Evolutionary conservation across 768 basidiomycete genomes (phyloP), one percentile per base, ranked within the genome.

Genomic region (Amanita subjunquillea): DNA sequence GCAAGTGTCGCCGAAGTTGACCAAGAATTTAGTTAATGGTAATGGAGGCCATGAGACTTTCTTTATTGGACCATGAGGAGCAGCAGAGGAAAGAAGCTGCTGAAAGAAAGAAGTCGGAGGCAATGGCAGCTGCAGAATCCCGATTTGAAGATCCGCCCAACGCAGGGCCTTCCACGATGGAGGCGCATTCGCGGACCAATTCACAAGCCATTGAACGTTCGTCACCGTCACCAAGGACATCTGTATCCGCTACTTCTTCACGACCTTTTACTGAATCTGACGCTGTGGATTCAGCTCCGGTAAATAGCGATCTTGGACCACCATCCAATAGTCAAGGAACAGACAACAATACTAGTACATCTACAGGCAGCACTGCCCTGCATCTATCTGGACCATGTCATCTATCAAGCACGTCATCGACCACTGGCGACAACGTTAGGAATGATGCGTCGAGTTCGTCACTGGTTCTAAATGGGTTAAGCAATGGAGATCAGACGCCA

Each of bases 21-120:
- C 34, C 22, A 22, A 40, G 29, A 42, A 52, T 20, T 44, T 34
- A 99, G 91, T 70, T 99, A 41, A 97, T 98, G 95, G 73, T 99
- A 51, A 94, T 94, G 90, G 96, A 98, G 69, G 96, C 96, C 4
- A 98, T 99, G 93, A 82, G 95, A 51, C 71, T 96, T 53, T 96
- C 92, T 25, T 73, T 97, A 58, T 65, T 96, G 45, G 95, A 98
- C 54, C 93, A 98, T 61, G 94, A 97, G 68, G 92, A 92, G 61
- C 88, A 92, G 51, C 91, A 92, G 63, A 77, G 82, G 60, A 83
- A 80, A 62, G 80, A 88, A 61, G 77, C 76, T 53, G 85, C 82
- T 60, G 80, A 86, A 65, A 82, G 78, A 67, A 77, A 69, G 61
- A 81, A 79, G 67, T 72, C 71, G 47, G 73, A 72, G 41, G 70